Conservation (phyloP, 495 filamentous ascomycete species). For the Rusavskia elegans region DNA sequence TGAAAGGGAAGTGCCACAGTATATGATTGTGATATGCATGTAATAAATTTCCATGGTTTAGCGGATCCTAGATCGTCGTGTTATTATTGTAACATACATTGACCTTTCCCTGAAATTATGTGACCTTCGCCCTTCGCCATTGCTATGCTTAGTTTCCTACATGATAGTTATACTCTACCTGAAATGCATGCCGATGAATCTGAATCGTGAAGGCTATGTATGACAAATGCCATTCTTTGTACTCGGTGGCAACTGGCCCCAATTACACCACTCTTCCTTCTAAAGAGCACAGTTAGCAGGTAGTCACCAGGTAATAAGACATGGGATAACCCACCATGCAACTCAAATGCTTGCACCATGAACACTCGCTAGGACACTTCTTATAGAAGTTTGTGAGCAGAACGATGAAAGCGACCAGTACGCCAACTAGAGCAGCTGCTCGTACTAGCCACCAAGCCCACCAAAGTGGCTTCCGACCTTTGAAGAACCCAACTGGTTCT, state of each 20-base stretch:
- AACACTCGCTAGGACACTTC: constrained; percentile 50
- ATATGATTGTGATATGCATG: no score
- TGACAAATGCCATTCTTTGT: background rate
- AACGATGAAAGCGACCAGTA: constrained; percentile 68
- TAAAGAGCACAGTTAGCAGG: background rate
- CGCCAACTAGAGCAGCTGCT: constrained; percentile 59
- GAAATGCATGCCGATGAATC: background rate
- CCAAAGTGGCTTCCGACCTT: constrained; percentile 80
- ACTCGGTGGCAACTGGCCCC: background rate
- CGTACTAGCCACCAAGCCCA: constrained; percentile 95
- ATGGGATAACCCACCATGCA: constrained; percentile 37
- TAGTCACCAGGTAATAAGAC: no score
- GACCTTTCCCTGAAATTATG: no score
- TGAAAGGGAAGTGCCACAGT: no score
- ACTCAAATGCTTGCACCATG: constrained; percentile 87
- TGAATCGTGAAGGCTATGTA: background rate
- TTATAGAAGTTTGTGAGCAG: constrained; percentile 83
- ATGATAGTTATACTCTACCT: background rate
- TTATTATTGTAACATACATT: no score
- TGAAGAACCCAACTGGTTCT: constrained; percentile 70
- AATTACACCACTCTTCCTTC: background rate
- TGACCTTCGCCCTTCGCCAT: background rate
- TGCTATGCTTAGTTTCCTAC: background rate
- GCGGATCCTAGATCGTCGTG: no score
- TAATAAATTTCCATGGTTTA: no score